Conservation (phyloP, 805 yeast species). For the Isabelozyma gotoi region DNA sequence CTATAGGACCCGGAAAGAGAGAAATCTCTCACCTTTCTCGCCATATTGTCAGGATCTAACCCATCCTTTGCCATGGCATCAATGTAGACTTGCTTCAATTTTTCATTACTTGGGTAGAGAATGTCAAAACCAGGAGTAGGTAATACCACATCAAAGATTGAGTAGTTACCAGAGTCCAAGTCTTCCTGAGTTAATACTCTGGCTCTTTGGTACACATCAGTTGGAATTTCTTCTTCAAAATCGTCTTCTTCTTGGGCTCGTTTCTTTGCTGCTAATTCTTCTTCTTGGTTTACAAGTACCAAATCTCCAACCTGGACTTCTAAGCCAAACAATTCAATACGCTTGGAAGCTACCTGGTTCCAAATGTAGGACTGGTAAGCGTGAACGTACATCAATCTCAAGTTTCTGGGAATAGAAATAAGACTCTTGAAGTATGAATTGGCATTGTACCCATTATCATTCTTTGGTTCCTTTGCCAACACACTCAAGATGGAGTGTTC, state of each 20-base stretch:
- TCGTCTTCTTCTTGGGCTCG: conserved; percentile 24
- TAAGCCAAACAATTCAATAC: conserved; percentile 71
- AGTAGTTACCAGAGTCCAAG: conserved; percentile 51
- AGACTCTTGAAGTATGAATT: conserved; percentile 75
- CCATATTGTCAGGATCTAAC: conserved; percentile 83
- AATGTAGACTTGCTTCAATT: conserved; percentile 59
- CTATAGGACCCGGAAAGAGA: conserved; percentile 92
- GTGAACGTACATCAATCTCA: conserved; percentile 93
- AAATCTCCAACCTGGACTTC: conserved; percentile 79
- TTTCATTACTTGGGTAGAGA: conserved; percentile 72
- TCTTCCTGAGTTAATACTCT: conserved; percentile 76
- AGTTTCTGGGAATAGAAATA: conserved; percentile 86
- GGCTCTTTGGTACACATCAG: conserved; percentile 61
- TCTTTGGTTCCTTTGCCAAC: conserved; percentile 53
- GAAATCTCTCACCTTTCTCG: conserved; percentile 81
- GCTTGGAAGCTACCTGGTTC: conserved; percentile 80
- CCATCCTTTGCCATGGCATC: conserved; percentile 77
- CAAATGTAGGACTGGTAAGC: conserved; percentile 96
- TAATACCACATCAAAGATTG: conserved; percentile 81
- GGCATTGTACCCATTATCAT: conserved; percentile 42
- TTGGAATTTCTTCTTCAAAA: conserved; percentile 71
- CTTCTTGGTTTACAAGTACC: conserved; percentile 43
- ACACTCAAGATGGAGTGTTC: conserved; percentile 70
- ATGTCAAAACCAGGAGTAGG: conserved; percentile 98
- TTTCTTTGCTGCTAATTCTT: conserved; percentile 9